Conservation (phyloP, 1,139 yeast species). For the Suhomyces kunorum region DNA sequence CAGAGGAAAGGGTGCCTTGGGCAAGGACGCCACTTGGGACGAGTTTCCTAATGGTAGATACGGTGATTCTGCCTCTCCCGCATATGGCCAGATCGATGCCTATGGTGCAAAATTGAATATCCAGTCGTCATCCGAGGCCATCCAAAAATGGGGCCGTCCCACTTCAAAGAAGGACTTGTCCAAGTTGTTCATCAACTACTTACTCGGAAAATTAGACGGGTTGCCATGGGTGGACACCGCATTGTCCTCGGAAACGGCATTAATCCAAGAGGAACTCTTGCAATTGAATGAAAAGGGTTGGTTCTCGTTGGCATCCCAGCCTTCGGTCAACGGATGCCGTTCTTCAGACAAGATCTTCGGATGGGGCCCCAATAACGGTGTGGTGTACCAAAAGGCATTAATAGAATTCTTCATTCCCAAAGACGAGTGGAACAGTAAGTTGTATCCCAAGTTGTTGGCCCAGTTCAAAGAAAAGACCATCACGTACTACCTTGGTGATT, state of each 20-base stretch:
- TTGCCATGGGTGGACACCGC: slow-evolving; percentile 93
- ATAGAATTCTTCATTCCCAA: slow-evolving; percentile 80
- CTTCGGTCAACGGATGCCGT: slow-evolving; percentile 77
- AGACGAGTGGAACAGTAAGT: slow-evolving; percentile 55
- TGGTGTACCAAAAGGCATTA: slow-evolving; percentile 90
- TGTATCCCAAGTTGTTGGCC: slow-evolving; percentile 54
- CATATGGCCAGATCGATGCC: slow-evolving; percentile 97
- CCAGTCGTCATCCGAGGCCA: slow-evolving; percentile 64
- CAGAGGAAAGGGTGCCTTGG: slow-evolving; percentile 80
- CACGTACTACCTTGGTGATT: slow-evolving; percentile 73
- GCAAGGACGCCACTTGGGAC: slow-evolving; percentile 97
- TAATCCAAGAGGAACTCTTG: slow-evolving; percentile 88
- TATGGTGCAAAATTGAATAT: slow-evolving; percentile 90
- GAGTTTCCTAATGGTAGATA: slow-evolving; percentile 97
- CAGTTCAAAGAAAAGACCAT: slow-evolving; percentile 45
- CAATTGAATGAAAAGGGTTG: slow-evolving; percentile 72
- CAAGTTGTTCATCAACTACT: slow-evolving; percentile 67
- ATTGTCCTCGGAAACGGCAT: slow-evolving; percentile 83
- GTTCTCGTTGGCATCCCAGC: slow-evolving; percentile 94
- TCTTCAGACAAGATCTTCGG: slow-evolving; percentile 89
- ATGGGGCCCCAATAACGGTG: slow-evolving; percentile 91
- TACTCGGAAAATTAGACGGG: slow-evolving; percentile 72
- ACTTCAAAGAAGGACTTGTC: slow-evolving; percentile 62
- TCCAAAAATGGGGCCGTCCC: slow-evolving; percentile 83
- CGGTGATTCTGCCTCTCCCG: slow-evolving; percentile 96